phyloP scores from a whole-genome alignment of 2,329 filamentous ascomycete species.

The Coccinonectria pachysandricola region DNA sequence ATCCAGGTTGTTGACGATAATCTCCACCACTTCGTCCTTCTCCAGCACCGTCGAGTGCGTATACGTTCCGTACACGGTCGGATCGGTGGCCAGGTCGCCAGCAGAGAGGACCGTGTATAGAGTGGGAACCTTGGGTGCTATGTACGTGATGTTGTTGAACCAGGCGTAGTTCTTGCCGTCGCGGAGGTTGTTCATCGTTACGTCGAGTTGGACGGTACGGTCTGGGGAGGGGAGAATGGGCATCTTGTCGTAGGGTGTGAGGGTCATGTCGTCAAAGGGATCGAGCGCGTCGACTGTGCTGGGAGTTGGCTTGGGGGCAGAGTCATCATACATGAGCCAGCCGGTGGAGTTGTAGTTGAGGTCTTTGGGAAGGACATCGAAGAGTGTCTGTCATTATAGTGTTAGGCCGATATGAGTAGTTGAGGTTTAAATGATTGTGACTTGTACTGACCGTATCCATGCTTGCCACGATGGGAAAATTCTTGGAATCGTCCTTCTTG shows the following conservation, averaged over 20 bases:
- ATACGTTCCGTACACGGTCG: conserved; percentile 53
- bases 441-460: conserved; percentile 57
- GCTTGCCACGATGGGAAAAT: conserved; percentile 58
- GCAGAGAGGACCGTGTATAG: conserved; percentile 65
- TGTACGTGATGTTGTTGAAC: conserved; percentile 72
- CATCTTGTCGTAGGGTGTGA: conserved; percentile 59
- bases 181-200: conserved; percentile 51
- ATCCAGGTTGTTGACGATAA: conserved; percentile 70
- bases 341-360: conserved; percentile 60
- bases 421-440: too few relatives aligned
- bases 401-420: too few relatives aligned
- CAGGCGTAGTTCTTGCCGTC: conserved; percentile 54
- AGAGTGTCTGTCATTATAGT: conserved; percentile 53
- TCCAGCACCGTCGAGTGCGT: conserved; percentile 59
- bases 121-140: conserved; percentile 63
- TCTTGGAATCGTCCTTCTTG: conserved; percentile 45
- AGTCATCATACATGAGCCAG: conserved; percentile 49
- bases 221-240: conserved; percentile 51
- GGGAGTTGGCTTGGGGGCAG: conserved; percentile 37
- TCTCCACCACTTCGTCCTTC: conserved; percentile 57
- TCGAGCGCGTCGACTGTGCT: conserved; percentile 50
- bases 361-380: conserved; percentile 54
- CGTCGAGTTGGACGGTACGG: conserved; percentile 50
- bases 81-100: conserved; percentile 47
- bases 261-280: conserved; percentile 62